These are phyloP conservation scores for Daldinia caldariorum DNA, from an alignment of 495 filamentous ascomycete genomes.

Conservation along the genomic window DNA sequence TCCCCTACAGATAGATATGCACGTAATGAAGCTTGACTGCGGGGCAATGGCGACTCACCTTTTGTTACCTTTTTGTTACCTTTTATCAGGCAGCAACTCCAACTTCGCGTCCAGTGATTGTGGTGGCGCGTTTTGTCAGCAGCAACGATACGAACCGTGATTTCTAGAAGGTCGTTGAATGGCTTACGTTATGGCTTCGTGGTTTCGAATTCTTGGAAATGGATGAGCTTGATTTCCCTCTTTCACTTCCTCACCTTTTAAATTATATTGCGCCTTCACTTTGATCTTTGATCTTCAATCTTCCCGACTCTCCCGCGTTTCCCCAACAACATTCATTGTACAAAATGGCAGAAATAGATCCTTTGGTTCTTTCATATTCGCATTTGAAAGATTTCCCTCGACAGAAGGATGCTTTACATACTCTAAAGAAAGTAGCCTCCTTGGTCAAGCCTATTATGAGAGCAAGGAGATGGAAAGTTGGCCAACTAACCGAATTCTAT, in stretches of 20 bases:
- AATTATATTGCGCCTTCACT: neutral
- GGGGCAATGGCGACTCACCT: constrained; percentile 5
- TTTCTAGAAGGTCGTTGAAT: constrained; percentile 26
- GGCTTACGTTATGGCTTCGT: constrained; percentile 27
- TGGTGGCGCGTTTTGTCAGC: constrained; percentile 31
- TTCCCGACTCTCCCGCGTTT: neutral
- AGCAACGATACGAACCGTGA: constrained; percentile 4
- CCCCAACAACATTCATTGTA: neutral
- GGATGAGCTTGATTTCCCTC: constrained; percentile 19
- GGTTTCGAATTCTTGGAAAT: constrained; percentile 9
- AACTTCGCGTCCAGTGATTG: constrained; percentile 17
- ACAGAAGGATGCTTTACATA: constrained; percentile 81
- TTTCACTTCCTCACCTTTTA: constrained; percentile 4
- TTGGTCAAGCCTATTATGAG: constrained; percentile 97
- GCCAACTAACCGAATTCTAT: constrained; percentile 84
- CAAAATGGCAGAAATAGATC: constrained; percentile 72
- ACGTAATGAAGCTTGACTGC: constrained; percentile 1
- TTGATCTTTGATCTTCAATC: neutral
- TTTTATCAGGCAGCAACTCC: constrained; percentile 26
- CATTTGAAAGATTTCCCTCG: constrained; percentile 78
- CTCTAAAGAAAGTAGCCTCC: constrained; percentile 83
- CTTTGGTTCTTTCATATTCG: constrained; percentile 78
- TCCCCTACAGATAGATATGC: neutral
- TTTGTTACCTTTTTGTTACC: neutral
- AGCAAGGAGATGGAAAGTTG: constrained; percentile 81